Percentiles rank a stretch among this genome's conserved stretches.
Evolutionary conservation across 2,329 filamentous ascomycete genomes (phyloP).

Genomic region (Beauveria caledonica): DNA sequence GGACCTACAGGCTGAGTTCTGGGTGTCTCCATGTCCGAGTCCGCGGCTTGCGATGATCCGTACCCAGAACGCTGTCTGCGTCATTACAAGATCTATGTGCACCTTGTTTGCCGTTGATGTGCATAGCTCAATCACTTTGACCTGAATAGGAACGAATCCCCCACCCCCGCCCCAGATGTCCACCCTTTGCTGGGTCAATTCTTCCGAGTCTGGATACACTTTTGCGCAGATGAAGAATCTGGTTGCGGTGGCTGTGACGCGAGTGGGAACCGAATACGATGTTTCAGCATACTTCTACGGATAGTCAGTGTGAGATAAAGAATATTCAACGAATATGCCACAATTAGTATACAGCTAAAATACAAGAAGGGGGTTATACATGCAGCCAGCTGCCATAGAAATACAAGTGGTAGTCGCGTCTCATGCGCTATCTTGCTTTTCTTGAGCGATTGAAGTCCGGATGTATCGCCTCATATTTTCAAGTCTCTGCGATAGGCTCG

Average conservation of each 20-base stretch:
- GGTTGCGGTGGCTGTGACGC: too few relatives aligned
- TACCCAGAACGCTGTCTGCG: neutral
- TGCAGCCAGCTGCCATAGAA: constrained; percentile 1
- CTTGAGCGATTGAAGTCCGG: neutral
- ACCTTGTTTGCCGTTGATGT: constrained; percentile 19
- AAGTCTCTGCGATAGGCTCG: constrained; percentile 19
- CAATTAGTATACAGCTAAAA: neutral
- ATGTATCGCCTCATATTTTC: constrained; percentile 18
- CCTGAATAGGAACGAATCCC: constrained; percentile 32
- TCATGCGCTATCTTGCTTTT: constrained; percentile 2
- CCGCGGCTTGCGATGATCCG: neutral
- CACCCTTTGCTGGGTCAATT: constrained; percentile 27
- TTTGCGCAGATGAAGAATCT: too few relatives aligned
- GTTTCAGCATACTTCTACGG: neutral
- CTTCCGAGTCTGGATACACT: constrained; percentile 19
- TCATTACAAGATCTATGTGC: neutral
- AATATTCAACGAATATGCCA: too few relatives aligned
- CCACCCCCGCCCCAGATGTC: constrained; percentile 33
- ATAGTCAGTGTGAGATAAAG: too few relatives aligned
- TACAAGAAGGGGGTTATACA: constrained; percentile 3
- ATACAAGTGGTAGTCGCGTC: neutral
- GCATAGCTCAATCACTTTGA: constrained; percentile 34
- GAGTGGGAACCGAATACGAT: neutral
- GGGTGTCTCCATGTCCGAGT: neutral
- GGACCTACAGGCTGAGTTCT: neutral